Base-by-base conservation (phyloP, 352 stramenopile genomes). In the Phytophthora citricola region DNA sequence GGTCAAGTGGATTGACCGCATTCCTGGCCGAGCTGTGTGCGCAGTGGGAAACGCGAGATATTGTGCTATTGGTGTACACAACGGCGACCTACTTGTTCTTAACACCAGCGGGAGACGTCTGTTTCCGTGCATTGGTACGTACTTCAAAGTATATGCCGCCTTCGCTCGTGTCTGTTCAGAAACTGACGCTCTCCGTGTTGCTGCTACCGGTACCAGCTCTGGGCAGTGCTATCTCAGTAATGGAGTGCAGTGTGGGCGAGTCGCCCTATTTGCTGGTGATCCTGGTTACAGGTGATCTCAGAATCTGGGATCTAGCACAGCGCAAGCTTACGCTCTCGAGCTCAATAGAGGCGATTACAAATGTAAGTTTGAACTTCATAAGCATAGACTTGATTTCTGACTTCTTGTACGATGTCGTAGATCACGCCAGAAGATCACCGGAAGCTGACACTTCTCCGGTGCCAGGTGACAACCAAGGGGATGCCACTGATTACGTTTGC, bases 401-500 rank as follows among this genome's bases (percentile, higher is more conserved):
- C 31, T 36, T 36, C 31, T 36, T 36, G 31, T 66, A 27, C 60
- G 44, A 40, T 15, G 24, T 46, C 31, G 27, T 45, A 78, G 71
- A 32, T 67, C 9, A 53, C 44, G 26, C 47, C 54, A 53, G 62
- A 73, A 49, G 61, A 75, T 46, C 47, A 66, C 29, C 81, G 71
- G 10, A 78, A 81, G 20, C 47, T 92, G 26, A 94, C 88, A 8
- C 66, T 95, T 11, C 67, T 95, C 58, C 76, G 86, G 14, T 91
- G 82, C 53, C 77, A 87, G 50, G 73, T 96, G 26, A 94, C 85
- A 26, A 60, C 72, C 2, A 87, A 75, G 14, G 89, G 89, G 5
- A 79, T 91, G 47, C 86, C 89, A 3, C 85, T 94, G n/a, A 69
- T 96, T 34, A 94, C 89, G n/a, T 89, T 96, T 58, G 87, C 85